These are phyloP conservation scores for Phytophthora kernoviae DNA, from an alignment of 352 stramenopile species.

Conservation along the genomic window DNA sequence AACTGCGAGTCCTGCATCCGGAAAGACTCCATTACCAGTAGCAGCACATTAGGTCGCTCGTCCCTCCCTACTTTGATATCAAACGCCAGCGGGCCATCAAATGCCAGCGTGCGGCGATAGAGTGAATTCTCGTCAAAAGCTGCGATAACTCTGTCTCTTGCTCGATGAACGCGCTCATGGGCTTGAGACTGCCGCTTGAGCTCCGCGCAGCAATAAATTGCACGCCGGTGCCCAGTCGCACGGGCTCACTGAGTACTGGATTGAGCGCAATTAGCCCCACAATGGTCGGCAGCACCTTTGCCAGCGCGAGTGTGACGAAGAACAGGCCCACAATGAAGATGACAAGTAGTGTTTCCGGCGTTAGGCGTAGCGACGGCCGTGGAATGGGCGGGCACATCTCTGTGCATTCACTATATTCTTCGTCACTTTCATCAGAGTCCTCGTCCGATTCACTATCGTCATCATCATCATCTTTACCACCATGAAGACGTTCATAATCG, in stretches of 20 bases:
- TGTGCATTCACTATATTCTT: slow-evolving; percentile 23
- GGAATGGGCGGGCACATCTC: not conserved
- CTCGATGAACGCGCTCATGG: slow-evolving; percentile 53
- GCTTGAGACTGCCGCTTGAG: slow-evolving; percentile 19
- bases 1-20: slow-evolving; percentile 61
- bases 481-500: slow-evolving; percentile 24
- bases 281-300: slow-evolving; percentile 46
- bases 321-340: slow-evolving; percentile 27
- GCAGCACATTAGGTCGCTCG: slow-evolving; percentile 63
- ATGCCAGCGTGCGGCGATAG: slow-evolving; percentile 50
- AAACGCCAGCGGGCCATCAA: slow-evolving; percentile 60
- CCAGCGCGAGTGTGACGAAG: slow-evolving; percentile 28
- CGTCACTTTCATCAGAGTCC: slow-evolving; percentile 19
- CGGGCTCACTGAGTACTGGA: slow-evolving; percentile 51
- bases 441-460: slow-evolving; percentile 18
- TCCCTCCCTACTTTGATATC: slow-evolving; percentile 41
- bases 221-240: slow-evolving; percentile 34
- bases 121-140: slow-evolving; percentile 51
- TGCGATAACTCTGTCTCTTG: slow-evolving; percentile 43
- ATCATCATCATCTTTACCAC: slow-evolving; percentile 22
- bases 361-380: slow-evolving; percentile 18
- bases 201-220: slow-evolving; percentile 22
- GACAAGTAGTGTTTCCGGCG: slow-evolving; percentile 21
- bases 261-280: slow-evolving; percentile 66
- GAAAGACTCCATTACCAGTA: slow-evolving; percentile 76